A percentile compares a stretch with the other conserved stretches of the same genome.
Conservation (phyloP, 2,329 filamentous ascomycete species). For the Nemania diffusa region DNA sequence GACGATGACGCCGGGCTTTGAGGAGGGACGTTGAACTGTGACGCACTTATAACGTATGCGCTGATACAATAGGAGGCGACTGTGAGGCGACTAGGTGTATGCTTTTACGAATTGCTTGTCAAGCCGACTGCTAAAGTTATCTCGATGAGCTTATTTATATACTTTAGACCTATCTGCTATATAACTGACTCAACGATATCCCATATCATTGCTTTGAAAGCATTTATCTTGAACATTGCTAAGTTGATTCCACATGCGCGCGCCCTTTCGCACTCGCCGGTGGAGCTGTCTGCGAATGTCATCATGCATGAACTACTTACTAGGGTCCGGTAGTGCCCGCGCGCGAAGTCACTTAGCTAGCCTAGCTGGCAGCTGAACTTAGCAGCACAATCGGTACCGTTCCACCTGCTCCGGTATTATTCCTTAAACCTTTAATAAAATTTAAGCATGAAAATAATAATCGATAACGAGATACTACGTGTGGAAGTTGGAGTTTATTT, state of each 20-base stretch:
- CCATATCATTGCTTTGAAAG: constrained; percentile 11
- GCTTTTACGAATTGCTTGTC: not conserved
- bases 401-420: too few relatives aligned
- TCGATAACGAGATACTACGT: too few relatives aligned
- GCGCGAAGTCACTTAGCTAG: not conserved
- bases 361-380: not conserved
- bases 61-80: not conserved
- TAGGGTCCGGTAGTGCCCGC: not conserved
- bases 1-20: not conserved
- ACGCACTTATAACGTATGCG: not conserved
- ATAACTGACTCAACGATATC: not conserved
- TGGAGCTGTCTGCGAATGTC: not conserved
- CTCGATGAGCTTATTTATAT: not conserved
- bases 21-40: not conserved
- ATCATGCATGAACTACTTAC: not conserved
- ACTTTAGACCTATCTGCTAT: not conserved
- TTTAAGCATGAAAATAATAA: too few relatives aligned
- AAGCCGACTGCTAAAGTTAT: not conserved
- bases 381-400: not conserved
- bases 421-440: too few relatives aligned
- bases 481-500: too few relatives aligned
- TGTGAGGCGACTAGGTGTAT: not conserved
- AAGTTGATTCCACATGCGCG: constrained; percentile 24
- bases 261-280: constrained; percentile 9
- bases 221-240: constrained; percentile 1